Evolutionary conservation across 2,329 filamentous ascomycete species (phyloP), one percentile per base, ranked within the genome.

Genomic region (Stachybotrys echinatus): DNA sequence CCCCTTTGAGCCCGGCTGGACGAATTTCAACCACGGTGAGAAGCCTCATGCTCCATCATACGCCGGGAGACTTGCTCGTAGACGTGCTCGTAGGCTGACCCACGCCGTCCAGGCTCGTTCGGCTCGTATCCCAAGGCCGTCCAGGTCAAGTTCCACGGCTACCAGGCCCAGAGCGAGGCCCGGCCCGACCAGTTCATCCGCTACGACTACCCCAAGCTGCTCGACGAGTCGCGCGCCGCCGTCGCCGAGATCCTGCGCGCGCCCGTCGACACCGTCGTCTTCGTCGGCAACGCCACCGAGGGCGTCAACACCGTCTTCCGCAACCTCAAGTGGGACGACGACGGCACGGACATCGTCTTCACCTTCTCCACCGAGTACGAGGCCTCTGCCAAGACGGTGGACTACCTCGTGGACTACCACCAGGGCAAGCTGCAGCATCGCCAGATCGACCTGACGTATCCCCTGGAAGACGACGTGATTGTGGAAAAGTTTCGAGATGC

Each of bases 341-440:
- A 86, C 53, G 87, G 91, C 53, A 80, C 82, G 21, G 92, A 96
- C 62, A 83, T 87, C 54, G 87, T 95, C 54, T 60, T 95, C 42
- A 86, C 84, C 66, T 95, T 96, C 63, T 79, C 78, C 37, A 90
- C 88, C 39, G 79, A 91, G 48, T 96, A 96, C 64, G 84, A 84
- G 50, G 84, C 83, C 1, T 91, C 89, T 62, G 86, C 84, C 50
- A 90, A 89, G 61, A 84, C 84, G 0, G 73, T 94, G 18, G 75
- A 84, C 40, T 92, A 72, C 50, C 69, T 94, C 34, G 74, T 79
- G n/a, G 91, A 96, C 62, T 83, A 79, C 2, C 81, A 75, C 2
- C 72, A 55, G 1, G 71, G 69, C 2, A 62, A 60, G 1, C 69
- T 83, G 12, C 61, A 67, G 2, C 64, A 70, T 6, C 66, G 74